Base-by-base conservation (phyloP, 2,329 filamentous ascomycete genomes). In the Colletotrichum viniferum region DNA sequence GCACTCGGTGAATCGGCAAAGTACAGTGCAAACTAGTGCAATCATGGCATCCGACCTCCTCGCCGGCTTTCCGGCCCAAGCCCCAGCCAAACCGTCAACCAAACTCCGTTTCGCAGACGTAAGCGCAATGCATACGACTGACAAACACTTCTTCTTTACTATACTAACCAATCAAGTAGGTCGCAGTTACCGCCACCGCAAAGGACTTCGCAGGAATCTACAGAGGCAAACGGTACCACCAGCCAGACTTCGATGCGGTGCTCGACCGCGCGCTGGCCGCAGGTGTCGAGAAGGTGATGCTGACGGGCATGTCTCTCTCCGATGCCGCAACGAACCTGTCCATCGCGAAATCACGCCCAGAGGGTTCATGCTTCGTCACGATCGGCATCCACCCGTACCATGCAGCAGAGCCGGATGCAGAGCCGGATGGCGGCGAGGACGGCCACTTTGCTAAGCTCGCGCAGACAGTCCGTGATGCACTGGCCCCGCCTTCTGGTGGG, bases 381-480 rank as follows among this genome's bases (percentile, higher is more conserved):
- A 81, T 89, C 12, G 88, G 88, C 2, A 83, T 89, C 5, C 88
- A 90, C 72, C 88, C 88, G 0, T 90, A 90, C 71, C 86, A 90
- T 63, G 88, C 87, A 0, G 78, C 78, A 0, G 87, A 89, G 71
- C 84, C 87, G 1, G 85, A 86, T 8, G 79, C 74, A 1, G 73
- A 68, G 2, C 77, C 66, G 16, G 71, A 78, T 10, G 79, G 79
- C 26, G 79, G 80, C 4, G 76, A 79, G 62, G 60, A 78, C 12
- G 76, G 5, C 2, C 77, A 77, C 64, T 81, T 72, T 68, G 79
- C 74, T 7, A 79, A 82, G 21, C 76, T 86, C 7, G 78, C 76
- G 0, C 76, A 79, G 3, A 65, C 66, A 0, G 78, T 84, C 2
- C 69, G 68, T 7, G 77, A 80, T 1, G 81, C 81, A 0, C 75